Conservation (phyloP, 1,284 basidiomycete genomes). For the Chalciporus sp. region DNA sequence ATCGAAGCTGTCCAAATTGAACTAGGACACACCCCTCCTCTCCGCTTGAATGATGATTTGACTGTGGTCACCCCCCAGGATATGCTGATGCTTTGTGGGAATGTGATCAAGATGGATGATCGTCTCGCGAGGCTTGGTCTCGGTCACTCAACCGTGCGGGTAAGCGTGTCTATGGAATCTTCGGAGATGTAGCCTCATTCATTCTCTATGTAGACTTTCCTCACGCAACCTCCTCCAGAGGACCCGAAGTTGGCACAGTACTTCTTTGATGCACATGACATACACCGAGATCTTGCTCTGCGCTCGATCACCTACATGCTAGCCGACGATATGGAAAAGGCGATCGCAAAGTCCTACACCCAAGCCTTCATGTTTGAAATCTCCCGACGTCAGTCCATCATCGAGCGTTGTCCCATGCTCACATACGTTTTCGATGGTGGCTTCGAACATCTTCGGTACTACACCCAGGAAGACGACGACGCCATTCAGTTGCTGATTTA, state of each 20-base stretch:
- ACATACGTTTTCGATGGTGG: conserved; percentile 34
- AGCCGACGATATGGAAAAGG: conserved; percentile 28
- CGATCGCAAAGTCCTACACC: conserved; percentile 23
- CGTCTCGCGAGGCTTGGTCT: conserved; percentile 12
- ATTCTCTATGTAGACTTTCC: conserved; percentile 20
- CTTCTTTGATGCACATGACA: conserved; percentile 24
- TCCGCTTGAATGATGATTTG: conserved; percentile 29
- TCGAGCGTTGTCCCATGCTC: conserved; percentile 33
- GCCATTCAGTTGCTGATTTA: conserved; percentile 26
- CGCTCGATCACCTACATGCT: conserved; percentile 35
- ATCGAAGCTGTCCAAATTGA: conserved; percentile 36
- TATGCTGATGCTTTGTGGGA: conserved; percentile 30
- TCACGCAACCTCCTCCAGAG: conserved; percentile 21
- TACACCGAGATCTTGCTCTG: conserved; percentile 33
- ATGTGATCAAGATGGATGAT: conserved; percentile 31
- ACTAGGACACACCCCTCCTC: conserved; percentile 19
- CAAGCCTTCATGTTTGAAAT: conserved; percentile 33
- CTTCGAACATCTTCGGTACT: conserved; percentile 30
- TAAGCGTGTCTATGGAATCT: conserved; percentile 3
- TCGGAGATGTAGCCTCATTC: conserved; percentile 6
- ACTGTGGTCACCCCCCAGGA: conserved; percentile 29
- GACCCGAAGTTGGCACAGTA: conserved; percentile 17
- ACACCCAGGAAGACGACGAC: conserved; percentile 29
- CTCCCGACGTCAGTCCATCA: conserved; percentile 24
- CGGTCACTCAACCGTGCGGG: conserved; percentile 19